Evolutionary conservation across 1,284 basidiomycete genomes (phyloP).

Genomic region (Chalciporus sp.): DNA sequence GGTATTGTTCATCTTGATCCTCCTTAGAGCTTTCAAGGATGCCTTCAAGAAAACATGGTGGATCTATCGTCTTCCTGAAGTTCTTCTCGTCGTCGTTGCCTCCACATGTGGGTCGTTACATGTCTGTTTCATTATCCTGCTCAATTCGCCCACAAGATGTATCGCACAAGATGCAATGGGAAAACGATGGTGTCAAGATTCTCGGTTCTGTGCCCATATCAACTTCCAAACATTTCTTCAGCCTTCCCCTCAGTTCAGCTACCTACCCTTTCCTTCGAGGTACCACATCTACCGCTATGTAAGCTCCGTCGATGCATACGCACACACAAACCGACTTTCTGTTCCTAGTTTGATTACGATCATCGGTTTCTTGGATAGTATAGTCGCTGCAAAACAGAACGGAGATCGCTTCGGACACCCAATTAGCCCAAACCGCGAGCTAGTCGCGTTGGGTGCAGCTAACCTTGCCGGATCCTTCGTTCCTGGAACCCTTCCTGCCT

Average conservation of each 20-base stretch:
- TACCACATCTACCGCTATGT: conserved; percentile 83
- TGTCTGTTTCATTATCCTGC: not conserved
- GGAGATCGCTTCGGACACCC: conserved; percentile 81
- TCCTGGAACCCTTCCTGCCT: conserved; percentile 86
- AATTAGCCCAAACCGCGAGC: conserved; percentile 89
- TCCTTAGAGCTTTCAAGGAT: conserved; percentile 55
- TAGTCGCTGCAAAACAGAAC: conserved; percentile 88
- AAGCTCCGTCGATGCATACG: conserved; percentile 23
- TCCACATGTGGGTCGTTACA: conserved; percentile 66
- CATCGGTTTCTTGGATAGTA: conserved; percentile 80
- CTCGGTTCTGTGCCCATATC: conserved; percentile 75
- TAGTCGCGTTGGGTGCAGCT: conserved; percentile 83
- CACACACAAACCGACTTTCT: conserved; percentile 3
- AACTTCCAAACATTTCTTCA: conserved; percentile 59
- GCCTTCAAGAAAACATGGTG: conserved; percentile 53
- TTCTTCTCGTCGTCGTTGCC: conserved; percentile 73
- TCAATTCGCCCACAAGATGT: conserved; percentile 51
- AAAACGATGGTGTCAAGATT: conserved; percentile 76
- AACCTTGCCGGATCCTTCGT: conserved; percentile 82
- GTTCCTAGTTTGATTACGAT: conserved; percentile 65
- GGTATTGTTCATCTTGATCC: conserved; percentile 66
- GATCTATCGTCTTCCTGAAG: conserved; percentile 85
- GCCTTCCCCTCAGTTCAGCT: conserved; percentile 64
- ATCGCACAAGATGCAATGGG: conserved; percentile 74
- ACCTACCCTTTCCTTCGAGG: conserved; percentile 67